A percentile compares a stretch with the other conserved stretches of the same genome.
phyloP scores from a whole-genome alignment of 129 eudicot species.

The Dittrichia graveolens region DNA sequence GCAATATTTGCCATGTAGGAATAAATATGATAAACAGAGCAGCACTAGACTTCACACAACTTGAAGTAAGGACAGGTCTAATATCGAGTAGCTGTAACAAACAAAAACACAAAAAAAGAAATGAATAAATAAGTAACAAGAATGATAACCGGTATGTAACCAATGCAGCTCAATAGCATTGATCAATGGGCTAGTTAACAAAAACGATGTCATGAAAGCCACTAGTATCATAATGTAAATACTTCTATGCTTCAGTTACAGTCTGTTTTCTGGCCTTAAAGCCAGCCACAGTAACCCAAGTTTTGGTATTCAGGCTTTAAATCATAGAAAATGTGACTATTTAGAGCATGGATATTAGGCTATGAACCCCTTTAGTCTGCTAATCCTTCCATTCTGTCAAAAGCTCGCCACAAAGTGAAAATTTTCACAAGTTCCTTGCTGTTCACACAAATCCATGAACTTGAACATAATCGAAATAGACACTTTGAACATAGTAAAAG shows the following conservation, averaged over 20 bases:
- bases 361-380: conserved; percentile 23
- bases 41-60: conserved; percentile 13
- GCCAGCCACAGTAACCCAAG: conserved; percentile 24
- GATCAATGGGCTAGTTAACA: conserved; percentile 4
- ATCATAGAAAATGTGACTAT: conserved; percentile 39
- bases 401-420: conserved; percentile 31
- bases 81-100: conserved; percentile 19
- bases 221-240: conserved; percentile 19
- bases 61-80: conserved; percentile 11
- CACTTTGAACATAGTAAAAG: not conserved
- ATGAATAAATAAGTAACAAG: not conserved
- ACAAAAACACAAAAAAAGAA: conserved; percentile 16
- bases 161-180: conserved; percentile 16
- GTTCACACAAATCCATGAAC: conserved; percentile 12
- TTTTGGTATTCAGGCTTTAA: conserved; percentile 22
- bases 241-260: conserved; percentile 7
- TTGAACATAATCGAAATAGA: conserved; percentile 2
- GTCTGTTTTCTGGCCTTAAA: conserved; percentile 37
- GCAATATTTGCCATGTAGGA: conserved; percentile 52
- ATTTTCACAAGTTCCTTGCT: conserved; percentile 21
- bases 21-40: conserved; percentile 21
- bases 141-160: conserved; percentile 10
- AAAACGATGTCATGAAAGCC: conserved; percentile 14
- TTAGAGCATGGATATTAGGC: conserved; percentile 12
- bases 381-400: conserved; percentile 33